These are phyloP conservation scores for Blakeslea trispora DNA, from an alignment of 371 early-diverging fungal genomes.

Conservation along the genomic window DNA sequence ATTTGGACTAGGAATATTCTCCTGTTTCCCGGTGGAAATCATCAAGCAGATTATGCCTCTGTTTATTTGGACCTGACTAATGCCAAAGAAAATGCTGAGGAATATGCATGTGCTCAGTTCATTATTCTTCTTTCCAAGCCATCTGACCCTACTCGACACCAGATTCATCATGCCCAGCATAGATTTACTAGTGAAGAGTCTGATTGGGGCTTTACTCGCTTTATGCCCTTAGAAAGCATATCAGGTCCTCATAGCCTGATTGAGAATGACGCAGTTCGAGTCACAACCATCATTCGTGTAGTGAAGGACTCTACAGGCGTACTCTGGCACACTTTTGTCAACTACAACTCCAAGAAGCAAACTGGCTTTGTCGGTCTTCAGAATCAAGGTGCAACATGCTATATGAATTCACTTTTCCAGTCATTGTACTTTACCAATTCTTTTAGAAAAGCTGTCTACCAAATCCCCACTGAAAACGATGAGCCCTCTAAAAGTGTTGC, in stretches of 20 bases:
- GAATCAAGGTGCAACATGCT: slow-evolving; percentile 99
- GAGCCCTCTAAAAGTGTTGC: slow-evolving; percentile 92
- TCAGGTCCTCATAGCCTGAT: slow-evolving; percentile 8
- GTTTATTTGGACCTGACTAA: slow-evolving; percentile 85
- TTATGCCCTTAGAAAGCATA: slow-evolving; percentile 49
- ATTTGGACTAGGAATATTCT: slow-evolving; percentile 69
- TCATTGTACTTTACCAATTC: slow-evolving; percentile 93
- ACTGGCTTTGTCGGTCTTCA: slow-evolving; percentile 94
- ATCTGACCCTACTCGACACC: slow-evolving; percentile 63
- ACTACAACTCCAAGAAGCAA: slow-evolving; percentile 85
- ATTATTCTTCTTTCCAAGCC: slow-evolving; percentile 73
- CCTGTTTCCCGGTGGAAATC: slow-evolving; percentile 90
- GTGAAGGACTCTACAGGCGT: slow-evolving; percentile 87
- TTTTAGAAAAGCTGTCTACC: slow-evolving; percentile 88
- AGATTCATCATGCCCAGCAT: slow-evolving; percentile 68
- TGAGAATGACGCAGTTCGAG: slow-evolving; percentile 60
- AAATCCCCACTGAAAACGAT: slow-evolving; percentile 88
- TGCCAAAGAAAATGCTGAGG: slow-evolving; percentile 64
- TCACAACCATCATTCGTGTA: slow-evolving; percentile 79
- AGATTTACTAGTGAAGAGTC: slow-evolving; percentile 80
- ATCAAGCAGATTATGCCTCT: slow-evolving; percentile 64
- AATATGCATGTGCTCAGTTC: slow-evolving; percentile 83
- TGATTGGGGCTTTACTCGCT: slow-evolving; percentile 93
- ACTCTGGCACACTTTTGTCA: slow-evolving; percentile 90
- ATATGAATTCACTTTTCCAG: slow-evolving; percentile 98